A percentile compares a stretch with the other conserved stretches of the same genome.
phyloP scores from a whole-genome alignment of 805 yeast genomes.

The Cyberlindnera amylophila region DNA sequence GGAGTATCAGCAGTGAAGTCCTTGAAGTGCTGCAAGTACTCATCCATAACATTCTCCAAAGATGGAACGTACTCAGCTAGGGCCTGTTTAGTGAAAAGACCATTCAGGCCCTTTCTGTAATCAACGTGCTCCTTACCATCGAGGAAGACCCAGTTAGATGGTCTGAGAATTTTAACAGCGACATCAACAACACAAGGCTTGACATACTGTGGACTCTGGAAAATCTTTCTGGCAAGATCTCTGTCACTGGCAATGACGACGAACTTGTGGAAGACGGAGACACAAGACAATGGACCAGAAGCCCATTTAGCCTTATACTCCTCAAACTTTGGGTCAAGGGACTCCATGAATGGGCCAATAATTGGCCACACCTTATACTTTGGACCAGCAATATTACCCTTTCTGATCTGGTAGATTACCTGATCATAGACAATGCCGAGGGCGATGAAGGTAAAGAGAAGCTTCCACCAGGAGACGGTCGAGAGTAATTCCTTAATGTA shows the following conservation, averaged over 20 bases:
- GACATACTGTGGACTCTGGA: constrained; percentile 80
- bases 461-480: constrained; percentile 50
- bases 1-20: constrained; percentile 60
- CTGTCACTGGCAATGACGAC: constrained; percentile 90
- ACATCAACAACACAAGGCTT: constrained; percentile 99
- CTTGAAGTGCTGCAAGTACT: constrained; percentile 66
- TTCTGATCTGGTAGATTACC: constrained; percentile 69
- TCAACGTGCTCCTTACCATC: constrained; percentile 96
- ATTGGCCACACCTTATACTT: constrained; percentile 85
- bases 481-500: constrained; percentile 7
- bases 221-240: constrained; percentile 82
- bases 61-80: constrained; percentile 79
- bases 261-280: constrained; percentile 95
- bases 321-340: constrained; percentile 92
- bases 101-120: constrained; percentile 86
- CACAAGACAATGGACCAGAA: constrained; percentile 92
- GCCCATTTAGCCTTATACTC: constrained; percentile 92
- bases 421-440: constrained; percentile 63
- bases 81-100: constrained; percentile 81
- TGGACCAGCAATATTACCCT: constrained; percentile 92
- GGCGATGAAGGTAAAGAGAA: constrained; percentile 43
- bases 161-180: constrained; percentile 89
- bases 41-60: constrained; percentile 81
- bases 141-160: constrained; percentile 95
- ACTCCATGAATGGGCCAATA: constrained; percentile 93